Base-by-base conservation (phyloP, 2,329 filamentous ascomycete genomes). In the Pseudocercospora musae region DNA sequence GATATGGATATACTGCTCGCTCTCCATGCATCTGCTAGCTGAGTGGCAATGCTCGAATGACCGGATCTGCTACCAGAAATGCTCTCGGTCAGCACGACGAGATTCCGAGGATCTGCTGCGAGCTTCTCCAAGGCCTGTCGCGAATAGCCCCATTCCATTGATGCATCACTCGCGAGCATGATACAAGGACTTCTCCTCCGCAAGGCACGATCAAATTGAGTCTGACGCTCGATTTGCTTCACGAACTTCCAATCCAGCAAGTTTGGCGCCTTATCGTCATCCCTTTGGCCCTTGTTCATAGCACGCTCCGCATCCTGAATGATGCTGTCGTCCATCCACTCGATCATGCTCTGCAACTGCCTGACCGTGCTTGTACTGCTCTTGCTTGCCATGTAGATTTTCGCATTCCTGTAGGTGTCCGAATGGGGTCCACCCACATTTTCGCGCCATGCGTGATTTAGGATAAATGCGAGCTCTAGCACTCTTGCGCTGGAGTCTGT, bases 321-420 rank as follows among this genome's bases (percentile, higher is more conserved):
- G 62, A 99, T 96, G 62, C 88, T 89, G 72, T 97, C 93, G 73
- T 98, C 93, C 93, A 99, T 98, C 95, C 95, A 99, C 74, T 99
- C 95, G 31, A 99, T 81, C 91, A 99, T 96, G 75, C 94, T 97
- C 68, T 93, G 85, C 25, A 94, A 91, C 68, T 97, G 91, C 57
- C 92, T 85, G 83, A 98, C 90, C 0, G 93, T 96, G 65, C 92
- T 93, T 62, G 91, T 89, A 66, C 91, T 90, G 64, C 92, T 96
- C 62, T 88, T 89, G 42, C 92, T 93, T 0, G 93, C 94, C 48
- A 99, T 81, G 73, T 92, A 97, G 0, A 97, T 81, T 55, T 80
- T 81, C 9, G 83, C 79, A 29, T 77, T 78, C 66, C 80, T 82
- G 48, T 87, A 76, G 1, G 79, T 79, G 2, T 79, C 80, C n/a